These are phyloP conservation scores for Aspergillus candidus DNA, from an alignment of 2,329 filamentous ascomycete genomes.

Conservation along the genomic window DNA sequence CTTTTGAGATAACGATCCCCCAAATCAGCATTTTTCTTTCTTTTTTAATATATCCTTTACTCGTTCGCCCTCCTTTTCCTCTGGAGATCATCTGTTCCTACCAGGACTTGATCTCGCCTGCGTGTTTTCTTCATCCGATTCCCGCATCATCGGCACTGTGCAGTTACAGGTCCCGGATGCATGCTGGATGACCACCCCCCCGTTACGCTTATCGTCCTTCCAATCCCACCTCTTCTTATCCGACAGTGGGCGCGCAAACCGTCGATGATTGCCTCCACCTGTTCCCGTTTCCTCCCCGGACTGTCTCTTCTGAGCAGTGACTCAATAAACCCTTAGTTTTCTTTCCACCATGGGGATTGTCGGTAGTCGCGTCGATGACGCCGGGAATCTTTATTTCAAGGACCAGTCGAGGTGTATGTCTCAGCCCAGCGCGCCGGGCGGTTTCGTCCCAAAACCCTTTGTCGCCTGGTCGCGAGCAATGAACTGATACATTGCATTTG, in stretches of 20 bases:
- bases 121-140: background rate
- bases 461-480: background rate
- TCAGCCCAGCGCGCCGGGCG: background rate
- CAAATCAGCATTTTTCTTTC: no score
- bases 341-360: slow-evolving; percentile 76
- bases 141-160: background rate
- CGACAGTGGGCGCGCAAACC: slow-evolving; percentile 20
- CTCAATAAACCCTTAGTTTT: slow-evolving; percentile 15
- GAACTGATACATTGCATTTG: background rate
- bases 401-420: slow-evolving; percentile 81
- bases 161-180: slow-evolving; percentile 2
- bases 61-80: no score
- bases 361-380: slow-evolving; percentile 78
- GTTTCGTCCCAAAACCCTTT: no score
- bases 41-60: no score
- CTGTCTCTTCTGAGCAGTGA: slow-evolving; percentile 23
- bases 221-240: slow-evolving; percentile 12
- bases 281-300: slow-evolving; percentile 22
- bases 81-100: no score
- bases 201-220: slow-evolving; percentile 7
- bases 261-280: slow-evolving; percentile 30
- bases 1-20: no score
- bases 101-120: background rate
- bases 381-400: slow-evolving; percentile 71
- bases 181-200: slow-evolving; percentile 22